These are phyloP conservation scores for Dipteronia sinensis DNA, from an alignment of 345 rosid genomes.

Conservation along the genomic window DNA sequence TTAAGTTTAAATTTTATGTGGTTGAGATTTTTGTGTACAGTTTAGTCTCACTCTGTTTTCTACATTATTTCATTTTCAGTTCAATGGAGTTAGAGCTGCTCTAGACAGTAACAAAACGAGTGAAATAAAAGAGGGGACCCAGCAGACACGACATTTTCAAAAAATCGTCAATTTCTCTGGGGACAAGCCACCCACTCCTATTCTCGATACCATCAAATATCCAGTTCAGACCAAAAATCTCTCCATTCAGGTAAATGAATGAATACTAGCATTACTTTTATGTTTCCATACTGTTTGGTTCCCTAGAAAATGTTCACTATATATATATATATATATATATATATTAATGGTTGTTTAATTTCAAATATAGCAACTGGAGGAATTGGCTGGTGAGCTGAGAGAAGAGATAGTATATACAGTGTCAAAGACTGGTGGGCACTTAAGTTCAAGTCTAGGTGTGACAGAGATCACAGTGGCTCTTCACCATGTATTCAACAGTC, in stretches of 20 bases:
- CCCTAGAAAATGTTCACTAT: background rate
- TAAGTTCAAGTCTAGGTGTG: constrained; percentile 55
- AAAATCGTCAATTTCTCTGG: constrained; percentile 35
- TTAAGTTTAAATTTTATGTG: background rate
- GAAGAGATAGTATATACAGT: constrained; percentile 47
- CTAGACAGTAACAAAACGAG: background rate
- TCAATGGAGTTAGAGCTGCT: background rate
- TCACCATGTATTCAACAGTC: constrained; percentile 52
- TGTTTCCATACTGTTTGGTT: no score
- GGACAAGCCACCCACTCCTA: constrained; percentile 37
- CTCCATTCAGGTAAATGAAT: constrained; percentile 30
- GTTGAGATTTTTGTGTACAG: background rate
- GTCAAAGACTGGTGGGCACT: constrained; percentile 55
- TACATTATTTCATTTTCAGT: background rate
- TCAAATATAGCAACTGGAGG: constrained; percentile 40
- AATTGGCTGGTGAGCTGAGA: constrained; percentile 41
- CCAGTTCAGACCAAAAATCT: constrained; percentile 51
- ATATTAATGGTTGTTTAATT: background rate
- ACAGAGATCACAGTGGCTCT: constrained; percentile 55
- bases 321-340: no score
- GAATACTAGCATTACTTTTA: no score
- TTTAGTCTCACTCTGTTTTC: background rate
- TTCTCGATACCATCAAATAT: constrained; percentile 44
- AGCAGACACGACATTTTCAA: background rate
- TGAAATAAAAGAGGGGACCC: constrained; percentile 5